These are phyloP conservation scores for Entomortierella lignicola DNA, from an alignment of 192 early-diverging fungal genomes.

Conservation along the genomic window DNA sequence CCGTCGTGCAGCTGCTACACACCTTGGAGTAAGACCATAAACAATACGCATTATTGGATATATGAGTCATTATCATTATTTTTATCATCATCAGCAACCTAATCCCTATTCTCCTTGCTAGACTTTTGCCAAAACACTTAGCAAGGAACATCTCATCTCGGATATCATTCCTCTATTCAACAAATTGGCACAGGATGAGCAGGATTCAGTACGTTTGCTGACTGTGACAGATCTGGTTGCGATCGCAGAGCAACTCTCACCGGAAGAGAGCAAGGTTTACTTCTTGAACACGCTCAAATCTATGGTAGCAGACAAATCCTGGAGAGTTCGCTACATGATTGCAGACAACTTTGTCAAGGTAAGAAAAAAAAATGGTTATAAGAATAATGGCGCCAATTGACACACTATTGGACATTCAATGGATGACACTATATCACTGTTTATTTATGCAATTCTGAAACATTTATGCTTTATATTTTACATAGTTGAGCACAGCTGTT, in stretches of 20 bases:
- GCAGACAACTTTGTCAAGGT: constrained; percentile 98
- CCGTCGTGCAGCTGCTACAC: constrained; percentile 90
- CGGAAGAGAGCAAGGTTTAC: constrained; percentile 82
- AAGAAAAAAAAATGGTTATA: constrained; percentile 1
- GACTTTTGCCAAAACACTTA: constrained; percentile 77
- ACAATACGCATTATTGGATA: background rate
- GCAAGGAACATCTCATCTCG: constrained; percentile 81
- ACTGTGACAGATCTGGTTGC: constrained; percentile 93
- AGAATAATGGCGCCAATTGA: background rate
- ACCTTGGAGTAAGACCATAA: constrained; percentile 72
- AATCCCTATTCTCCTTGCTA: constrained; percentile 23
- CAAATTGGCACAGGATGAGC: constrained; percentile 82
- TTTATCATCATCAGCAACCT: no score
- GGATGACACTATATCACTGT: background rate
- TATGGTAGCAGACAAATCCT: constrained; percentile 93
- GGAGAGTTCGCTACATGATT: constrained; percentile 99
- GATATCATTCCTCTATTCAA: constrained; percentile 92
- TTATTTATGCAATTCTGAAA: background rate
- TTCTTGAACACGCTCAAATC: constrained; percentile 78
- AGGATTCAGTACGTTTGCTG: constrained; percentile 98
- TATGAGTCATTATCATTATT: background rate
- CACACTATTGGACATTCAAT: background rate
- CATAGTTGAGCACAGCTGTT: constrained; percentile 82
- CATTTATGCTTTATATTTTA: background rate
- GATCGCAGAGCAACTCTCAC: constrained; percentile 82